These are phyloP conservation scores for Arabidopsis thaliana DNA, from an alignment of 345 rosid species.

Conservation along the genomic window TAIR10.1 NC_003070.9:10350001-10350500, in stretches of 20 bases:
- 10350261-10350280: background rate
- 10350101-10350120: constrained; percentile 59
- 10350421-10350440: constrained; percentile 93
- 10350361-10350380: constrained; percentile 87
- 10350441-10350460: constrained; percentile 92
- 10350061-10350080: constrained; percentile 30
- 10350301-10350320: background rate
- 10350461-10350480: constrained; percentile 89
- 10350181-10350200: constrained; percentile 93
- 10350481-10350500: constrained; percentile 15
- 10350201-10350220: constrained; percentile 96
- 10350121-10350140: constrained; percentile 92
- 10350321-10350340: constrained; percentile 4
- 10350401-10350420: constrained; percentile 86
- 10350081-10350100: constrained; percentile 23
- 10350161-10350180: constrained; percentile 84
- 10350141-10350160: constrained; percentile 84
- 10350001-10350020: background rate
- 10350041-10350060: constrained; percentile 20
- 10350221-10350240: constrained; percentile 95
- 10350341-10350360: constrained; percentile 58
- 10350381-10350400: constrained; percentile 79
- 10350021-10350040: background rate
- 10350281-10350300: constrained; percentile 10
- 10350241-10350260: constrained; percentile 5